Conservation (phyloP, 83 land plant genomes). For the Isoetes engelmannii region DNA sequence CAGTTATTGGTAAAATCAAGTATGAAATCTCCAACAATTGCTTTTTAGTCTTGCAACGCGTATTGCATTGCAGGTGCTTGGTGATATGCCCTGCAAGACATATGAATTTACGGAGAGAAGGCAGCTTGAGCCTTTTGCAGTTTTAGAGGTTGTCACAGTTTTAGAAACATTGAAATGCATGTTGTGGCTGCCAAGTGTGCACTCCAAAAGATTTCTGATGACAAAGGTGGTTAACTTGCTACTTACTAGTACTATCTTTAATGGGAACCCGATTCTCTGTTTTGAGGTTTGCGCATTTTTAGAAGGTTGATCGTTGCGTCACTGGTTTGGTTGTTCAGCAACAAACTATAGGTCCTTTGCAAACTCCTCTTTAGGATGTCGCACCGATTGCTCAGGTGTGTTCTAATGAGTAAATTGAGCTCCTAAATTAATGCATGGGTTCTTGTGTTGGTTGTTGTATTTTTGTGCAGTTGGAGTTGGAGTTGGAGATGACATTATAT, state of each 20-base stretch:
- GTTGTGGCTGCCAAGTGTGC: constrained; percentile 71
- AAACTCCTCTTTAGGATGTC: constrained; percentile 84
- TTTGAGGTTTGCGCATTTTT: background rate
- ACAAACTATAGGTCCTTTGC: constrained; percentile 90
- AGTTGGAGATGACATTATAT: too few species aligned
- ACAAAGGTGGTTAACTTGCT: constrained; percentile 40
- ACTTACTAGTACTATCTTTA: background rate
- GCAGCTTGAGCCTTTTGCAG: constrained; percentile 53
- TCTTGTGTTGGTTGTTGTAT: too few species aligned
- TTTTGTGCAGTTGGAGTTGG: too few species aligned
- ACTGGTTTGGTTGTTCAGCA: constrained; percentile 95
- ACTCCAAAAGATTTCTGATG: constrained; percentile 83
- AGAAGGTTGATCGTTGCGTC: constrained; percentile 83
- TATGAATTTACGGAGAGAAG: constrained; percentile 52
- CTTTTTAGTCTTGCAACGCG: background rate
- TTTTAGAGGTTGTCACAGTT: constrained; percentile 60
- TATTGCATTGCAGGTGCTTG: constrained; percentile 48
- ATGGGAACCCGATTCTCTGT: background rate
- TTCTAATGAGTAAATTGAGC: too few species aligned
- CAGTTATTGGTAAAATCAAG: constrained; percentile 84
- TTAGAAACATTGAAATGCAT: constrained; percentile 73
- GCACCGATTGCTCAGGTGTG: constrained; percentile 77
- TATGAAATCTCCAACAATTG: background rate
- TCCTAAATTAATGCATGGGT: too few species aligned
- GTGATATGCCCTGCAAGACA: constrained; percentile 85